Evolutionary conservation across 83 land plant species (phyloP), one percentile per base, ranked within the genome.

Genomic region (Picea abies): DNA sequence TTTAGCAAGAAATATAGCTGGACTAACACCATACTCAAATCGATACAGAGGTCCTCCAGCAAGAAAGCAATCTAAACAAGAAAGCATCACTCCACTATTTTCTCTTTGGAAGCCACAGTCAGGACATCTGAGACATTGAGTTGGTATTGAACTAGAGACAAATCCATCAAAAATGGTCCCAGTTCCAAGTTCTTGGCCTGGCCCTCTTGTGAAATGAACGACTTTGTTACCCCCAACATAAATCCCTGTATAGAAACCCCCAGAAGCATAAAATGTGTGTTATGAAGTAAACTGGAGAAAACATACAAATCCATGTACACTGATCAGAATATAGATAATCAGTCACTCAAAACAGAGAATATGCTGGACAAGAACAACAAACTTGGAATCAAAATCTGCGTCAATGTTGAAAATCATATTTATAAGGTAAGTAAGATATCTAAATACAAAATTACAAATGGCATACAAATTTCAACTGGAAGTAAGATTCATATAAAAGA

Each of bases 131-230:
- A 25, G 63, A 19, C 80, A n/a, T 29, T 83, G 73, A 4, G 71
- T 60, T n/a, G 88, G 91, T 70, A 81, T 84, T 4, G 97, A 95
- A 80, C 95, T 93, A 0, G 87, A 29, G 29, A 92, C 81, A 14
- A 96, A 70, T 22, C 81, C 32, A 84, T 96, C 99, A 25, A 96
- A 70, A 15, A 85, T 66, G 0, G 94, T 92, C 2, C 94, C 94
- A 15, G 94, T 94, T 41, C 87, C 91, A 0, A 88, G 71, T 72
- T 85, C 88, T 78, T 87, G 86, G 16, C 85, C 91, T 25, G 73
- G 85, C 61, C 85, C 90, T 39, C 89, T 52, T 10, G 93, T 91
- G 81, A 89, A 91, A 84, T 91, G 93, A 20, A 91, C 85, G 14
- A 91, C 91, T 19, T 67, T 85, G 56, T 82, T 87, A 69, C 89